Conservation (phyloP, 169 alveolate species). For the Cryptosporidium canis region DNA sequence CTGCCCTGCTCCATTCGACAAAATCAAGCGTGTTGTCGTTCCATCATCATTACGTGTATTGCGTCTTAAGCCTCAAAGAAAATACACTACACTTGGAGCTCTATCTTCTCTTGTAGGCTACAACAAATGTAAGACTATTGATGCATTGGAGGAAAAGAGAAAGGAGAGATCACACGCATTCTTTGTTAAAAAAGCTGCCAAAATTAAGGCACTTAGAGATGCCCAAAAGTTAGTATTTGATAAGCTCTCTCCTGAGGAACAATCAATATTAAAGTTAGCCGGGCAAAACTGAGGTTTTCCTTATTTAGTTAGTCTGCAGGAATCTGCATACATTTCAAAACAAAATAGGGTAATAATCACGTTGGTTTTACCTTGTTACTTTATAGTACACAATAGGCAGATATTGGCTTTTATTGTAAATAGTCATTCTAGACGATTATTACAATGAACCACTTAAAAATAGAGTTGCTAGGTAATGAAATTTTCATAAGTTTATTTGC, state of each 20-base stretch:
- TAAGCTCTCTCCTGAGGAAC: slow-evolving; percentile 50
- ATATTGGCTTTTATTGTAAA: neutral
- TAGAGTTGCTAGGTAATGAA: slow-evolving; percentile 21
- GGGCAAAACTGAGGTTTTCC: slow-evolving; percentile 27
- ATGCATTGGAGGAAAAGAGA: slow-evolving; percentile 90
- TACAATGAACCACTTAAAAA: neutral
- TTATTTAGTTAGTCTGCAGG: neutral
- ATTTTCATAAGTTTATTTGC: neutral
- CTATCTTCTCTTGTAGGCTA: slow-evolving; percentile 92
- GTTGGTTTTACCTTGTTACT: slow-evolving; percentile 10
- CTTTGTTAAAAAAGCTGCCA: slow-evolving; percentile 83
- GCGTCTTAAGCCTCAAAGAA: slow-evolving; percentile 85
- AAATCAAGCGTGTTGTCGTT: slow-evolving; percentile 90
- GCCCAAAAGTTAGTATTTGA: slow-evolving; percentile 24
- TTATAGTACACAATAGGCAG: neutral
- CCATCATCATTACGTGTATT: slow-evolving; percentile 93
- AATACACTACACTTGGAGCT: slow-evolving; percentile 90
- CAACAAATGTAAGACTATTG: slow-evolving; percentile 88
- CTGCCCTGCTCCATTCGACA: slow-evolving; percentile 94
- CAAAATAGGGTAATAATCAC: neutral
- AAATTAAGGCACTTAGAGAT: slow-evolving; percentile 61
- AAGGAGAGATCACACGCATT: slow-evolving; percentile 86
- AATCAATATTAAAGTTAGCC: slow-evolving; percentile 20
- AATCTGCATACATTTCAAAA: neutral
- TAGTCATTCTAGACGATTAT: neutral